Conservation (phyloP, 805 yeast species). For the Maudiozyma bulderi region DNA sequence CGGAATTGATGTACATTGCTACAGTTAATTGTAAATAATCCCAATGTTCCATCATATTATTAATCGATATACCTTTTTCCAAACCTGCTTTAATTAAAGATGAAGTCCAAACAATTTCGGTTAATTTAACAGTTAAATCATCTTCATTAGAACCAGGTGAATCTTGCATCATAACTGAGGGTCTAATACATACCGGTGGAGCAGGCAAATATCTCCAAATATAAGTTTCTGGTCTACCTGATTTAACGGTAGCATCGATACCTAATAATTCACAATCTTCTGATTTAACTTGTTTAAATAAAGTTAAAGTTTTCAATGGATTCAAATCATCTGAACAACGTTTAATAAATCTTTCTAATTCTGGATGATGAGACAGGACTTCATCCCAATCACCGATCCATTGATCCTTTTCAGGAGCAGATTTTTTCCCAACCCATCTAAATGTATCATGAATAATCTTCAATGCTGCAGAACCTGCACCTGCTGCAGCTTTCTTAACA, state of each 20-base stretch:
- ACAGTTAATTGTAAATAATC: constrained; percentile 90
- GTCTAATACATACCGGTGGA: constrained; percentile 97
- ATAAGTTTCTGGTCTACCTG: constrained; percentile 93
- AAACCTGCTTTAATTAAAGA: constrained; percentile 89
- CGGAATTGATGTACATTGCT: constrained; percentile 96
- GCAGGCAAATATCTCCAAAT: constrained; percentile 97
- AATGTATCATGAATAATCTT: constrained; percentile 93
- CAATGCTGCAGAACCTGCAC: constrained; percentile 85
- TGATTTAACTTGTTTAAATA: constrained; percentile 79
- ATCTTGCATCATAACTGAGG: constrained; percentile 89
- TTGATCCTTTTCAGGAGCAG: constrained; percentile 68
- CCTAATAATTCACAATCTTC: constrained; percentile 90
- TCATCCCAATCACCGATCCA: constrained; percentile 85
- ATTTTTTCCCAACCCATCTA: constrained; percentile 89
- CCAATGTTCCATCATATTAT: constrained; percentile 97
- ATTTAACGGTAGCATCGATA: constrained; percentile 63
- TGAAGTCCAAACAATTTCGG: constrained; percentile 96
- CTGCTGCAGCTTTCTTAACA: constrained; percentile 90
- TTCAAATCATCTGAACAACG: constrained; percentile 89
- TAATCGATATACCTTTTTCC: constrained; percentile 87
- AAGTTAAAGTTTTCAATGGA: constrained; percentile 77
- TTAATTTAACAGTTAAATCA: constrained; percentile 88
- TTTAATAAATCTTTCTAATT: constrained; percentile 75
- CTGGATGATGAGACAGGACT: constrained; percentile 71
- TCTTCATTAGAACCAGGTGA: constrained; percentile 89